A percentile compares a stretch with the other conserved stretches of the same genome.
These are phyloP conservation scores for Colletotrichum sp. DNA, from an alignment of 2,329 filamentous ascomycete genomes.

Conservation along the genomic window DNA sequence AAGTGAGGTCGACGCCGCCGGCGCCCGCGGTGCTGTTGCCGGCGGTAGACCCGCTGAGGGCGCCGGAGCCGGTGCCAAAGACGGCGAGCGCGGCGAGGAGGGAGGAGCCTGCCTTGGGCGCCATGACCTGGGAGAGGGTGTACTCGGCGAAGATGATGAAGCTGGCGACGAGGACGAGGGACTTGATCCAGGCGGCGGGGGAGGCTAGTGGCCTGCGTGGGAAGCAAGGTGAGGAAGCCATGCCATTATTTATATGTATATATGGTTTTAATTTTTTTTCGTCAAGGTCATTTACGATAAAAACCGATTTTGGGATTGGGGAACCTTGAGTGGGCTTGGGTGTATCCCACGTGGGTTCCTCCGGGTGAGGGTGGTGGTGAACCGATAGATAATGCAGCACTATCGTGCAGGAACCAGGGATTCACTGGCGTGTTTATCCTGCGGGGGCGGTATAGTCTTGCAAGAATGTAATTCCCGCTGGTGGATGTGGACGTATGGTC, in stretches of 20 bases:
- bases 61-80: background rate
- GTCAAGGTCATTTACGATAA: background rate
- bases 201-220: conserved; percentile 9
- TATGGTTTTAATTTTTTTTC: background rate
- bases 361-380: background rate
- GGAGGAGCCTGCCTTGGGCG: conserved; percentile 1
- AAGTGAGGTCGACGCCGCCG: conserved; percentile 46
- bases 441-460: background rate
- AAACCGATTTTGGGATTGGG: background rate
- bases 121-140: conserved; percentile 15
- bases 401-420: background rate
- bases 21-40: background rate
- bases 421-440: background rate
- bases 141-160: conserved; percentile 9
- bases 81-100: conserved; percentile 18
- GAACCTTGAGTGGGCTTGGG: background rate
- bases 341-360: background rate
- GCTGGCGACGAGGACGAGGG: conserved; percentile 13
- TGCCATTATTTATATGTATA: conserved; percentile 14
- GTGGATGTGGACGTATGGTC: background rate
- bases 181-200: conserved; percentile 18
- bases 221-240: conserved; percentile 8
- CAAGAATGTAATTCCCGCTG: background rate
- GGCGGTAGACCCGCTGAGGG: background rate
- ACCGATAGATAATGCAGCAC: background rate